Evolutionary conservation across 768 basidiomycete genomes (phyloP).

Genomic region (Leccinum arenicola): DNA sequence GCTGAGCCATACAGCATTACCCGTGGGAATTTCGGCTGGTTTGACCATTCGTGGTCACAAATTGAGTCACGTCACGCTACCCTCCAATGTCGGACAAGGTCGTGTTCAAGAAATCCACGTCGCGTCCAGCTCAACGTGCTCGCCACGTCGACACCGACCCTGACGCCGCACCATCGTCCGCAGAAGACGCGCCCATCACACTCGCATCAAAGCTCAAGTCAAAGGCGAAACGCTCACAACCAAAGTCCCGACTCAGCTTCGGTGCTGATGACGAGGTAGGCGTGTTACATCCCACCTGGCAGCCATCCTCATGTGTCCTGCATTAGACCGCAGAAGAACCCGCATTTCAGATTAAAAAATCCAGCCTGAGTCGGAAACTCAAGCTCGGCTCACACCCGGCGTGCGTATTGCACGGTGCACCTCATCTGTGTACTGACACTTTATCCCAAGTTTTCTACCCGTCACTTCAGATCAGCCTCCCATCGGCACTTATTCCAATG

Average conservation of each 20-base stretch:
- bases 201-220: conserved; percentile 69
- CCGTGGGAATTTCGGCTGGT: conserved; percentile 28
- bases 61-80: conserved; percentile 23
- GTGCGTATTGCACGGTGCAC: conserved; percentile 29
- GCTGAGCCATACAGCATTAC: conserved; percentile 18
- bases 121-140: conserved; percentile 38
- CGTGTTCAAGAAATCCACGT: conserved; percentile 43
- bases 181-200: conserved; percentile 49
- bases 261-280: conserved; percentile 67
- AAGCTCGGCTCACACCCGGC: conserved; percentile 53
- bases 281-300: conserved; percentile 13
- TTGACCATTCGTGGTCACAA: conserved; percentile 15
- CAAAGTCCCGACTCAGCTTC: conserved; percentile 74
- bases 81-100: conserved; percentile 27
- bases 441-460: conserved; percentile 36
- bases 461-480: conserved; percentile 53
- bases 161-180: conserved; percentile 17
- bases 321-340: conserved; percentile 57
- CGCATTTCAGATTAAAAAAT: conserved; percentile 79
- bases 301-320: conserved; percentile 27
- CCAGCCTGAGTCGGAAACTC: conserved; percentile 66
- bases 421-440: conserved; percentile 7
- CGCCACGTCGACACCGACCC: conserved; percentile 38
- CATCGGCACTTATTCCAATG: conserved; percentile 42
- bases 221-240: conserved; percentile 62